phyloP scores from a whole-genome alignment of 257 asterid genomes.

The Craterostigma plantagineum region DNA sequence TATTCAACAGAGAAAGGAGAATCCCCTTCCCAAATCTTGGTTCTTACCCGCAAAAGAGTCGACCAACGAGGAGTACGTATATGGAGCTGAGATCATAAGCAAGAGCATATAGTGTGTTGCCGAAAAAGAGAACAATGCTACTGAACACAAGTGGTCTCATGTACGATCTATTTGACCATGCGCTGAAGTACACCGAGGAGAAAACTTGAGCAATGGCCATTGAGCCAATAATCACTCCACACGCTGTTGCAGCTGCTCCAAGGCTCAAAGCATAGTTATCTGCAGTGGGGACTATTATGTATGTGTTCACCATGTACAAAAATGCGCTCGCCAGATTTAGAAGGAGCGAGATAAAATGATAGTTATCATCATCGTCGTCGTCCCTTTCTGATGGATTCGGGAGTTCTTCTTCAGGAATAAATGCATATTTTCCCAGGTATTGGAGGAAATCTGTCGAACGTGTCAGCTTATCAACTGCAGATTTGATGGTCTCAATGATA shows the following conservation, averaged over 20 bases:
- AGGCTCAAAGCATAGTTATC: slow-evolving; percentile 70
- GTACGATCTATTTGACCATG: slow-evolving; percentile 39
- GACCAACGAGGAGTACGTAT: slow-evolving; percentile 39
- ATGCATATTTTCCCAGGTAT: slow-evolving; percentile 62
- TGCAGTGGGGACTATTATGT: slow-evolving; percentile 70
- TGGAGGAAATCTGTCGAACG: slow-evolving; percentile 50
- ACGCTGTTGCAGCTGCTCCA: slow-evolving; percentile 70
- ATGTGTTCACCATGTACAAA: slow-evolving; percentile 66
- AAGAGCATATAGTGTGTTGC: slow-evolving; percentile 48
- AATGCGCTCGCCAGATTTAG: slow-evolving; percentile 60
- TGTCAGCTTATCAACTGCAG: slow-evolving; percentile 50
- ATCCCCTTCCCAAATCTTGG: no score
- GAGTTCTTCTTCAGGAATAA: slow-evolving; percentile 56
- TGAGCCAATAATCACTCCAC: slow-evolving; percentile 63
- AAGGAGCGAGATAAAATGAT: slow-evolving; percentile 52
- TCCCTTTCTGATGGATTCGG: slow-evolving; percentile 31
- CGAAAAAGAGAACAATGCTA: slow-evolving; percentile 41
- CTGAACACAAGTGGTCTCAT: slow-evolving; percentile 53
- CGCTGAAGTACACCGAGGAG: slow-evolving; percentile 32
- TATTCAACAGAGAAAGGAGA: no score
- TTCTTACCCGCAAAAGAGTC: slow-evolving; percentile 48
- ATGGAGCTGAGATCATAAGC: slow-evolving; percentile 51
- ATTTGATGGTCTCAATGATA: slow-evolving; percentile 36
- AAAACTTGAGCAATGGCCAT: slow-evolving; percentile 73
- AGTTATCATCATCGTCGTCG: slow-evolving; percentile 26